These are phyloP conservation scores for Colletotrichum ledebouriae DNA, from an alignment of 2,329 filamentous ascomycete species.

Conservation along the genomic window DNA sequence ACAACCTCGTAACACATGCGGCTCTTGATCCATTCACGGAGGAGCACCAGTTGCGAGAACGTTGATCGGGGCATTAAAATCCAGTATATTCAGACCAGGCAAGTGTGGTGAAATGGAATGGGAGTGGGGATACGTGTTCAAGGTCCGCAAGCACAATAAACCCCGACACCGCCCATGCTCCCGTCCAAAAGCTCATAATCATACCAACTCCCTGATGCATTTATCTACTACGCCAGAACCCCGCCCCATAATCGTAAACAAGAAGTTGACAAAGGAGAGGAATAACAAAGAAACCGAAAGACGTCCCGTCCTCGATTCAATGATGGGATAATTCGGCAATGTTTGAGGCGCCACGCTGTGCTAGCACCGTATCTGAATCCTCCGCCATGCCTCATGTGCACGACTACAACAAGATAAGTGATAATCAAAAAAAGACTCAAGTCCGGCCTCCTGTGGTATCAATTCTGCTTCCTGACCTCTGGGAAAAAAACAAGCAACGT, in stretches of 20 bases:
- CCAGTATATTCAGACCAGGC: conserved; percentile 38
- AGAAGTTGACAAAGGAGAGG: conserved; percentile 35
- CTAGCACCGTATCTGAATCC: conserved; percentile 13
- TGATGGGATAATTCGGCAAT: conserved; percentile 28
- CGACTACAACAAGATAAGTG: conserved; percentile 29
- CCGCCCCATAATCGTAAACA: conserved; percentile 36
- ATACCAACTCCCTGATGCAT: conserved; percentile 39
- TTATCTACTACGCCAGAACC: conserved; percentile 33
- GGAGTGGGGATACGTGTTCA: conserved; percentile 32
- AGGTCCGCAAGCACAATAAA: conserved; percentile 35
- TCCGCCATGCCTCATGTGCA: conserved; percentile 9
- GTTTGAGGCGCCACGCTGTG: conserved; percentile 24
- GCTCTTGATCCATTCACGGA: too few relatives aligned
- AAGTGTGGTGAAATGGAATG: conserved; percentile 31
- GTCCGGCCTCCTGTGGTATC: conserved; percentile 46
- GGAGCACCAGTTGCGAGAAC: too few relatives aligned
- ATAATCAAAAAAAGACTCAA: conserved; percentile 50
- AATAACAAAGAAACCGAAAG: conserved; percentile 5
- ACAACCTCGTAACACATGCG: too few relatives aligned
- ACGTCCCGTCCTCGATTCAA: conserved; percentile 24
- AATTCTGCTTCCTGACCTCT: conserved; percentile 22
- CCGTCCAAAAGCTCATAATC: conserved; percentile 35
- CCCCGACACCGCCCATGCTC: conserved; percentile 40
- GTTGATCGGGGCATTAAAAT: conserved; percentile 21
- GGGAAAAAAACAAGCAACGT: not conserved